Evolutionary conservation across 805 yeast species (phyloP).

Genomic region (Wickerhamiella sergipiensis): DNA sequence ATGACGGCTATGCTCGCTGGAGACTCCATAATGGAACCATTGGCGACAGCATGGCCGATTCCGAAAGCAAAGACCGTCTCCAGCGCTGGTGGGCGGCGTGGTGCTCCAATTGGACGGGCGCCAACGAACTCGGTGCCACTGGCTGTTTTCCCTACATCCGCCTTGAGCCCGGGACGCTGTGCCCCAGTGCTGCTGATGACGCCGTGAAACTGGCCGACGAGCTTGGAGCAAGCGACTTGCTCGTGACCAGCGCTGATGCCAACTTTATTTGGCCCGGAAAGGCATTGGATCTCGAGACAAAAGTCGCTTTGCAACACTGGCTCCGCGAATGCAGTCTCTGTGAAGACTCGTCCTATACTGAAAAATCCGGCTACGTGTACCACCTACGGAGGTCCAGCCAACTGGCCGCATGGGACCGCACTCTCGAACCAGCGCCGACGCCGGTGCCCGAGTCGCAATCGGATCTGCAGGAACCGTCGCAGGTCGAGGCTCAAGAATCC

Average conservation of each 20-base stretch:
- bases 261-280: slow-evolving; percentile 12
- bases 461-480: background rate
- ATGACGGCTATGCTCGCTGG: slow-evolving; percentile 5
- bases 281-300: slow-evolving; percentile 2
- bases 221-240: slow-evolving; percentile 28
- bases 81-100: slow-evolving; percentile 5
- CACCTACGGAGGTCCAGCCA: background rate
- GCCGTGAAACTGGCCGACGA: slow-evolving; percentile 54
- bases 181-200: slow-evolving; percentile 62
- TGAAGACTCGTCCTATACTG: background rate
- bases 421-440: background rate
- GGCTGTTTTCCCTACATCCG: slow-evolving; percentile 5
- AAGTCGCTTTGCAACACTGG: slow-evolving; percentile 11
- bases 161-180: slow-evolving; percentile 33
- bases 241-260: slow-evolving; percentile 6
- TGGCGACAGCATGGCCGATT: background rate
- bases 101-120: slow-evolving; percentile 1
- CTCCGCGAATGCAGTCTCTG: slow-evolving; percentile 3
- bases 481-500: background rate
- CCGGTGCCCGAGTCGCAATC: background rate
- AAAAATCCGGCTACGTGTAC: background rate
- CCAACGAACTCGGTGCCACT: background rate
- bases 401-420: background rate
- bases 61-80: background rate
- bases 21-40: slow-evolving; percentile 3